Conservation (phyloP, 2,329 filamentous ascomycete genomes). For the Tolypocladium capitatum region DNA sequence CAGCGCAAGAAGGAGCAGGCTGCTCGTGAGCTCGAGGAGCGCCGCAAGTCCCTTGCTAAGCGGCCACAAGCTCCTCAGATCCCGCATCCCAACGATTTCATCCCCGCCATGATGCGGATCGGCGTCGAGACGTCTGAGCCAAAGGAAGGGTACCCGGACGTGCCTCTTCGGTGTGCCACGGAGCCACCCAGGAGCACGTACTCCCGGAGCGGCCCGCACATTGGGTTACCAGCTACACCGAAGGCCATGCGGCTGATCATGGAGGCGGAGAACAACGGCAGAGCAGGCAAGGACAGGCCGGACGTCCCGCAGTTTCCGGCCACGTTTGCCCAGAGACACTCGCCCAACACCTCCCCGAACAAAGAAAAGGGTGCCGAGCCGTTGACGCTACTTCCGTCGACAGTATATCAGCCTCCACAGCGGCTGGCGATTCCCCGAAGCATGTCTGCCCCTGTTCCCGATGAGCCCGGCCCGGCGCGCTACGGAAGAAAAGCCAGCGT, state of each 20-base stretch:
- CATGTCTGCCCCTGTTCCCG: constrained; percentile 44
- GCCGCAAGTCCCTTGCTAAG: constrained; percentile 69
- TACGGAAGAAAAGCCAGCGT: constrained; percentile 21
- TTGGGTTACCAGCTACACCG: constrained; percentile 82
- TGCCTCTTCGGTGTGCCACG: constrained; percentile 49
- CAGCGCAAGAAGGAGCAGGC: constrained; percentile 59
- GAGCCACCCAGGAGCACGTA: constrained; percentile 45
- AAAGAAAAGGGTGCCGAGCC: constrained; percentile 15
- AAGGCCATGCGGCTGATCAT: constrained; percentile 80
- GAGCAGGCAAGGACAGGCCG: constrained; percentile 28
- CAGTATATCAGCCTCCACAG: constrained; percentile 44
- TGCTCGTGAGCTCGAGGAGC: constrained; percentile 77
- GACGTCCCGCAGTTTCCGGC: constrained; percentile 41
- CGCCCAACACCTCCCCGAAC: constrained; percentile 23
- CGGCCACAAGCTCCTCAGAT: constrained; percentile 70
- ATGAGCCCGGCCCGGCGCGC: constrained; percentile 18
- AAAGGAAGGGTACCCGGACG: constrained; percentile 24
- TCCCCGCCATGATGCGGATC: constrained; percentile 11
- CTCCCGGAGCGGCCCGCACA: constrained; percentile 34
- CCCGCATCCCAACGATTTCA: constrained; percentile 52
- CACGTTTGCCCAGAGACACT: constrained; percentile 29
- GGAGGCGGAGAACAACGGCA: constrained; percentile 37
- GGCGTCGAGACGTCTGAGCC: constrained; percentile 31
- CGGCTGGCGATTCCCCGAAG: constrained; percentile 40
- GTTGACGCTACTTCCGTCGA: constrained; percentile 42